Percentiles rank a stretch among this genome's conserved stretches.
Evolutionary conservation across 768 basidiomycete genomes (phyloP).

Genomic region (Pleurotus eryngii): DNA sequence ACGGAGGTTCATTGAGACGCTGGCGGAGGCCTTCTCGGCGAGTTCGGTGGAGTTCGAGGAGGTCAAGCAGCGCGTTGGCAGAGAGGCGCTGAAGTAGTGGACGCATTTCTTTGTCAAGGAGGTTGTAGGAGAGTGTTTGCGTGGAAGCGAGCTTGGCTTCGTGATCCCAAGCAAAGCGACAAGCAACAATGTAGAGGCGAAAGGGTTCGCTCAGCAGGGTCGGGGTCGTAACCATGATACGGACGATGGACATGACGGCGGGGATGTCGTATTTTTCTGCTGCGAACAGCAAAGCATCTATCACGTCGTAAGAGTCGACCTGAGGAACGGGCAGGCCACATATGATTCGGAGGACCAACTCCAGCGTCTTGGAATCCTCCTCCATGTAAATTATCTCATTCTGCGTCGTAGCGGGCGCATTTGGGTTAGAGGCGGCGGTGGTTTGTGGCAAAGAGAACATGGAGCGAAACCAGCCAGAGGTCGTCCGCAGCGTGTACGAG

Average conservation of each 20-base stretch:
- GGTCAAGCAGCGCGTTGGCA: conserved; percentile 47
- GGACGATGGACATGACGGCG: conserved; percentile 57
- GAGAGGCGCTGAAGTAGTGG: conserved; percentile 44
- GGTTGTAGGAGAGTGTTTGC: conserved; percentile 50
- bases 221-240: conserved; percentile 52
- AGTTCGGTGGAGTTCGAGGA: conserved; percentile 51
- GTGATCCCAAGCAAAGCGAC: conserved; percentile 56
- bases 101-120: conserved; percentile 45
- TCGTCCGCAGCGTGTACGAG: conserved; percentile 56
- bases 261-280: conserved; percentile 73
- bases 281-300: conserved; percentile 58
- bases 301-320: conserved; percentile 45
- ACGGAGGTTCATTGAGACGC: conserved; percentile 54
- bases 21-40: conserved; percentile 47
- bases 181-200: conserved; percentile 51
- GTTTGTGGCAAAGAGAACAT: conserved; percentile 57
- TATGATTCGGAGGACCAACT: conserved; percentile 56
- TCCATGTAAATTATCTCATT: conserved; percentile 47
- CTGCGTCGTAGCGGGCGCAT: background rate
- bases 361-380: conserved; percentile 54
- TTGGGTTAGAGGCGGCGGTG: conserved; percentile 1
- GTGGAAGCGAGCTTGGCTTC: conserved; percentile 54
- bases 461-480: conserved; percentile 61
- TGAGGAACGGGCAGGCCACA: conserved; percentile 53
- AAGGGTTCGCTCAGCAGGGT: conserved; percentile 47